These are phyloP conservation scores for Lathyrus tuberosus DNA, from an alignment of 306 rosid genomes.

Conservation along the genomic window DNA sequence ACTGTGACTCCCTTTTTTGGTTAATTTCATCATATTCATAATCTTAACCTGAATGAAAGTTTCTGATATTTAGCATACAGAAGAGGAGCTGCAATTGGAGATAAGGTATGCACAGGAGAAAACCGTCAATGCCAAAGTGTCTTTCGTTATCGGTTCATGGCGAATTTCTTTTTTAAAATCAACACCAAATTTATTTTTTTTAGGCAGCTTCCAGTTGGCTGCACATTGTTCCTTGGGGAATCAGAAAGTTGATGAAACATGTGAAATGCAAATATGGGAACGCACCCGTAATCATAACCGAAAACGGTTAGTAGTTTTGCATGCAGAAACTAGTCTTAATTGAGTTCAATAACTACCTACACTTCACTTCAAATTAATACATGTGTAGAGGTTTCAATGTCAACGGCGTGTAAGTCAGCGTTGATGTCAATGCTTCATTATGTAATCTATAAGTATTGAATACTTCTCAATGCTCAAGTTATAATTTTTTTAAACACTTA, in stretches of 20 bases:
- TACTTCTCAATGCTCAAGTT: background rate
- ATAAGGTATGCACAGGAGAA: slow-evolving; percentile 60
- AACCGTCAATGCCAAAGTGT: slow-evolving; percentile 12
- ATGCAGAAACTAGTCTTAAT: background rate
- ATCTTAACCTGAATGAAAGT: slow-evolving; percentile 15
- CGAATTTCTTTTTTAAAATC: background rate
- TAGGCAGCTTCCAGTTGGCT: slow-evolving; percentile 91
- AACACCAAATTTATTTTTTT: slow-evolving; percentile 23
- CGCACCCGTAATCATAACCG: slow-evolving; percentile 73
- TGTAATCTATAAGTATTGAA: background rate
- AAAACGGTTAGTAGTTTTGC: slow-evolving; percentile 65
- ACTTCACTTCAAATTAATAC: background rate
- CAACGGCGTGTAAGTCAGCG: background rate
- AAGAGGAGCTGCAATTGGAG: slow-evolving; percentile 75
- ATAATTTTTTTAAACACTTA: slow-evolving; percentile 11
- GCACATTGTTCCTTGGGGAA: slow-evolving; percentile 94
- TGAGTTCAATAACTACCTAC: background rate
- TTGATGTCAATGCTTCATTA: background rate
- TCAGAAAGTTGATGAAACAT: slow-evolving; percentile 65
- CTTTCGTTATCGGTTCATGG: too few species aligned
- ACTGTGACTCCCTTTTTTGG: background rate
- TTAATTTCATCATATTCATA: background rate
- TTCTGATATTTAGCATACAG: slow-evolving; percentile 61
- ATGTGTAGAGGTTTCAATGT: background rate
- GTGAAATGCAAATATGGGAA: slow-evolving; percentile 71